Conservation (phyloP, 2,329 filamentous ascomycete species). For the Phyllosticta citrichinensis region DNA sequence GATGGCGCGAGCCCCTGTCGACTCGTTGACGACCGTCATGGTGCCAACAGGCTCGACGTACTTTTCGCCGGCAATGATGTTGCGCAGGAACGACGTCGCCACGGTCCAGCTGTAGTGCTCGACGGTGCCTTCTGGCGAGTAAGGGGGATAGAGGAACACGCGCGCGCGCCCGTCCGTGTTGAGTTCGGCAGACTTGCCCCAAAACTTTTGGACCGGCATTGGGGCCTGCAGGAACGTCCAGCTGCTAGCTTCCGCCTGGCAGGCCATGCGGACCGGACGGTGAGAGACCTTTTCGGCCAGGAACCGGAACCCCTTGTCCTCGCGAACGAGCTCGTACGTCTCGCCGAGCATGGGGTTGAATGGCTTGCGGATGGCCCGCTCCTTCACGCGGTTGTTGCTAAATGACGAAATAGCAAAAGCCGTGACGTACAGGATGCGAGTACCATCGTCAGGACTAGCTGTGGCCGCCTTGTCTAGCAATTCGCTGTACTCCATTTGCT, state of each 20-base stretch:
- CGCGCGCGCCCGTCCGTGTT: conserved; percentile 83
- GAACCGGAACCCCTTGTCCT: conserved; percentile 79
- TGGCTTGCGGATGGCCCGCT: conserved; percentile 86
- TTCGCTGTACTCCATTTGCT: conserved; percentile 83
- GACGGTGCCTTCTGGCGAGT: conserved; percentile 35
- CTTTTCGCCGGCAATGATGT: conserved; percentile 96
- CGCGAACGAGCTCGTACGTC: conserved; percentile 84
- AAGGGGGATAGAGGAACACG: conserved; percentile 53
- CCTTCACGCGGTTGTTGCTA: conserved; percentile 71
- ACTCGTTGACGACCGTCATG: conserved; percentile 79
- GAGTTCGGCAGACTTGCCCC: conserved; percentile 93
- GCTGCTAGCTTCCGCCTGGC: conserved; percentile 74
- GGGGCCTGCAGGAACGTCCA: conserved; percentile 88
- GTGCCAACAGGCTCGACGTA: conserved; percentile 91
- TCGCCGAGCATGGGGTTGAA: conserved; percentile 97
- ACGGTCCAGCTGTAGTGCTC: conserved; percentile 84
- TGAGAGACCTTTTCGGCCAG: conserved; percentile 95
- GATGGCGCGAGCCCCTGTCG: conserved; percentile 70
- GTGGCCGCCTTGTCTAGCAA: conserved; percentile 60
- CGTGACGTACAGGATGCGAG: conserved; percentile 73
- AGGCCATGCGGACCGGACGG: conserved; percentile 82
- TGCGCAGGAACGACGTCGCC: conserved; percentile 83
- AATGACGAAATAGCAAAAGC: conserved; percentile 88
- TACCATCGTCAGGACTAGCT: conserved; percentile 45
- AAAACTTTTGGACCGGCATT: conserved; percentile 90